These are phyloP conservation scores for Fusarium temperatum DNA, from an alignment of 2,329 filamentous ascomycete genomes.

Conservation along the genomic window DNA sequence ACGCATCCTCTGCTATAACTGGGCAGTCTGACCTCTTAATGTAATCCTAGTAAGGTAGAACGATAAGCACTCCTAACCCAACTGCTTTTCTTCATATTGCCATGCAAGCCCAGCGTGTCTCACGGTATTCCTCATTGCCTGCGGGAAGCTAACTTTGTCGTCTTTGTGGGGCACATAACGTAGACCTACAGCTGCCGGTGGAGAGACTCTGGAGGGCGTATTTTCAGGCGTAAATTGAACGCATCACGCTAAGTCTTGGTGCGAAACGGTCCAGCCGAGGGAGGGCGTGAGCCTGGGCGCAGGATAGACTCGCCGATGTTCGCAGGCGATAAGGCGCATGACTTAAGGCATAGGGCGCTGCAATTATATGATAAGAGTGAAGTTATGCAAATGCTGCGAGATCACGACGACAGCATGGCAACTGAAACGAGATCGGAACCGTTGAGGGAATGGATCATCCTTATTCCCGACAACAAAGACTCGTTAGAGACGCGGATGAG, in stretches of 20 bases:
- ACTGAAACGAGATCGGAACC: background rate
- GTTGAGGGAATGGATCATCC: background rate
- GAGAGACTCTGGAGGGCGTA: background rate
- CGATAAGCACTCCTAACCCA: fast-evolving
- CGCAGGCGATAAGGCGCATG: background rate
- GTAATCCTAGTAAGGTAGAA: fast-evolving
- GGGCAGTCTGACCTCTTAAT: fast-evolving
- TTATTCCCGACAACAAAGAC: background rate
- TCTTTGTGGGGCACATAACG: background rate
- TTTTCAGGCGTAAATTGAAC: background rate
- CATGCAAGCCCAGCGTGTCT: background rate
- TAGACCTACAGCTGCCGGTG: background rate
- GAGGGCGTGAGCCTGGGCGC: background rate
- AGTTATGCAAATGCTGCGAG: background rate
- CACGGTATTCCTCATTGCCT: fast-evolving
- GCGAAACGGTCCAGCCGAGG: fast-evolving
- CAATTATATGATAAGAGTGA: background rate
- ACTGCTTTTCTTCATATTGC: fast-evolving
- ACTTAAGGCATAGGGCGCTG: background rate
- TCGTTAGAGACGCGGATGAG: background rate
- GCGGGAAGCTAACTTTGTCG: background rate
- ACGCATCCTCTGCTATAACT: too few relatives aligned
- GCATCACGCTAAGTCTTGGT: too few relatives aligned
- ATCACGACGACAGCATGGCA: background rate
- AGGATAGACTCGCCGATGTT: fast-evolving